These are phyloP conservation scores for Alloascoidea africana DNA, from an alignment of 805 yeast species.

Conservation along the genomic window DNA sequence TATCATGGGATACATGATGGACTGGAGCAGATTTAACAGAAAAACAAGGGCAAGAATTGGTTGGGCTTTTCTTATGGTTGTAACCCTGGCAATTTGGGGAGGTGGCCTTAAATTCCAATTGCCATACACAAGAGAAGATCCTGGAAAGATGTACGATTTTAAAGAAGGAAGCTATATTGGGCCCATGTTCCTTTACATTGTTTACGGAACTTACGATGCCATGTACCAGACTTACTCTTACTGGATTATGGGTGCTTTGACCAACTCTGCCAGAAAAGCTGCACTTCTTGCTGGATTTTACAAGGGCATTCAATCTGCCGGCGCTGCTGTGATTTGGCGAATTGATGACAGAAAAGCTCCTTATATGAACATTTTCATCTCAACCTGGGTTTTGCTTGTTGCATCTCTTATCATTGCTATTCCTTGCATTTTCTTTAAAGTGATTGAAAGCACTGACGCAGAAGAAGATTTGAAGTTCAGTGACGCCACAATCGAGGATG, in stretches of 20 bases:
- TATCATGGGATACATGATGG: slow-evolving; percentile 31
- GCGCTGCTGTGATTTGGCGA: slow-evolving; percentile 21
- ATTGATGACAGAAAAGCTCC: slow-evolving; percentile 26
- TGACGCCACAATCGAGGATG: slow-evolving; percentile 5
- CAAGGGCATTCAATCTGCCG: slow-evolving; percentile 4
- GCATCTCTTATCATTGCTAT: no score
- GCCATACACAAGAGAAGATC: slow-evolving; percentile 9
- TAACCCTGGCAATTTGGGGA: slow-evolving; percentile 27
- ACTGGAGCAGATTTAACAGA: slow-evolving; percentile 25
- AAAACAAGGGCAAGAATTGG: slow-evolving; percentile 31
- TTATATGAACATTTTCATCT: slow-evolving; percentile 29
- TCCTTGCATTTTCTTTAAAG: no score
- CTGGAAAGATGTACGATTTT: slow-evolving; percentile 7
- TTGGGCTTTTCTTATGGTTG: slow-evolving; percentile 22
- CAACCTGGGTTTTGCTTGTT: no score
- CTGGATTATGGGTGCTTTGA: slow-evolving; percentile 44
- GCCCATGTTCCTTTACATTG: slow-evolving; percentile 45
- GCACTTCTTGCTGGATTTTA: slow-evolving; percentile 13
- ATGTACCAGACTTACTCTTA: slow-evolving; percentile 41
- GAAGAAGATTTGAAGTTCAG: slow-evolving; percentile 5
- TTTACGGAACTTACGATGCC: slow-evolving; percentile 46
- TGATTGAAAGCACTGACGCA: slow-evolving; percentile 5
- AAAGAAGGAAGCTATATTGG: slow-evolving; percentile 35
- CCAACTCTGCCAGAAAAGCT: slow-evolving; percentile 27
- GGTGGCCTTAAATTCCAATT: slow-evolving; percentile 12